Evolutionary conservation across 805 yeast genomes (phyloP).

Genomic region (Priceomyces carsonii): DNA sequence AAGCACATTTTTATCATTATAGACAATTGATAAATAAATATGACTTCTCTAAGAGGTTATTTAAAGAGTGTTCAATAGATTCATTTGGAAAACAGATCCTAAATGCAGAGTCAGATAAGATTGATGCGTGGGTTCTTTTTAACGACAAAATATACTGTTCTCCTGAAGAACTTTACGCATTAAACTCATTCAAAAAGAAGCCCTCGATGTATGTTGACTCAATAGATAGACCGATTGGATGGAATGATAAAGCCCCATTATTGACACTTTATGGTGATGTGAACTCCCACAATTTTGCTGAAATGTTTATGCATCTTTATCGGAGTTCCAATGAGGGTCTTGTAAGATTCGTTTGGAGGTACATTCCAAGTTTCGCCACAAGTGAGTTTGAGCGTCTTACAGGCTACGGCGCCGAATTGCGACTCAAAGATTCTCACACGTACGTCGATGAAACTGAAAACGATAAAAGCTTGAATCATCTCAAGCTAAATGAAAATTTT

Average conservation of each 20-base stretch:
- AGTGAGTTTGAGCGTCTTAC: slow-evolving; percentile 31
- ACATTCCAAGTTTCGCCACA: slow-evolving; percentile 42
- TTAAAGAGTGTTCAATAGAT: slow-evolving; percentile 25
- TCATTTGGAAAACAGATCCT: slow-evolving; percentile 30
- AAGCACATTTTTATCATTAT: slow-evolving; percentile 62
- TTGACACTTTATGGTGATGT: slow-evolving; percentile 70
- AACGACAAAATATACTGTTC: slow-evolving; percentile 62
- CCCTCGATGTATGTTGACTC: slow-evolving; percentile 26
- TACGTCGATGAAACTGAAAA: slow-evolving; percentile 63
- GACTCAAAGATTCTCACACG: slow-evolving; percentile 66
- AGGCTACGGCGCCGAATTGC: slow-evolving; percentile 70
- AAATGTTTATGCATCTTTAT: slow-evolving; percentile 58
- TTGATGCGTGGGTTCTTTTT: slow-evolving; percentile 50
- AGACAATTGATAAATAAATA: slow-evolving; percentile 23
- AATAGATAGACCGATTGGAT: slow-evolving; percentile 70
- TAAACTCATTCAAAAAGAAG: slow-evolving; percentile 53
- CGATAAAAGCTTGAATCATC: not conserved
- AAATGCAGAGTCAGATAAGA: slow-evolving; percentile 18
- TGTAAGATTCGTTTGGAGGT: slow-evolving; percentile 74
- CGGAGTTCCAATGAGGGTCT: slow-evolving; percentile 64
- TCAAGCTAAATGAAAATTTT: slow-evolving; percentile 14
- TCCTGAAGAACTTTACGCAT: slow-evolving; percentile 74
- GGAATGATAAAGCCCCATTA: slow-evolving; percentile 47
- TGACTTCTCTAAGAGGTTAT: slow-evolving; percentile 15
- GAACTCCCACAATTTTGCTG: slow-evolving; percentile 46